phyloP scores from a whole-genome alignment of 768 basidiomycete genomes.

The Auricularia cornea region DNA sequence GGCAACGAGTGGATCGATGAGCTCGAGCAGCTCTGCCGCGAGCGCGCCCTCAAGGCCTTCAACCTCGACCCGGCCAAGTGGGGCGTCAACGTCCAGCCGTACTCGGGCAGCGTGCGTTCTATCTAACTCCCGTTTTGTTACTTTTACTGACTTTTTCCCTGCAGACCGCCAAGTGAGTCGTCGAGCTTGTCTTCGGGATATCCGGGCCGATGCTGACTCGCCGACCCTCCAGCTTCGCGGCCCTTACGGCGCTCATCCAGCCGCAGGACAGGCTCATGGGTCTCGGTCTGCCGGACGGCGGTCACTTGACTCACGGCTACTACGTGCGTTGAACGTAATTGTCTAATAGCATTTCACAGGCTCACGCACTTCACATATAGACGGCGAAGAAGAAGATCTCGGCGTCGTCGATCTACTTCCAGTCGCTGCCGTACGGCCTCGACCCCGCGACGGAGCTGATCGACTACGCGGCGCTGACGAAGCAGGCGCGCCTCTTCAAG shows the following conservation, averaged over 20 bases:
- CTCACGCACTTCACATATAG: slow-evolving; percentile 29
- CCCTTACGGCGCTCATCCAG: slow-evolving; percentile 90
- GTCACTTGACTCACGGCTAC: slow-evolving; percentile 95
- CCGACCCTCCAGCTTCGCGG: slow-evolving; percentile 66
- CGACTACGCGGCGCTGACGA: slow-evolving; percentile 73
- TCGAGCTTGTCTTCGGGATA: background rate
- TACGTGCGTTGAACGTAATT: slow-evolving; percentile 50
- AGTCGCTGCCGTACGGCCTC: slow-evolving; percentile 89
- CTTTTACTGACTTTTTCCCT: slow-evolving; percentile 9
- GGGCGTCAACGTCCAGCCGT: slow-evolving; percentile 99
- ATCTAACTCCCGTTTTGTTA: background rate
- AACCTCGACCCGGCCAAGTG: slow-evolving; percentile 86
- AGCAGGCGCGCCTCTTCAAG: slow-evolving; percentile 92
- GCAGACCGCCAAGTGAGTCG: slow-evolving; percentile 78
- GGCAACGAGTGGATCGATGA: slow-evolving; percentile 98
- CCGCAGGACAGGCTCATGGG: slow-evolving; percentile 99
- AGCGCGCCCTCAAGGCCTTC: slow-evolving; percentile 94
- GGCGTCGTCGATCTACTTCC: slow-evolving; percentile 99
- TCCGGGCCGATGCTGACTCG: slow-evolving; percentile 9
- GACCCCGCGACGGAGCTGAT: slow-evolving; percentile 77
- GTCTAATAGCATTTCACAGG: background rate
- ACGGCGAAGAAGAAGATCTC: slow-evolving; percentile 99
- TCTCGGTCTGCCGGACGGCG: slow-evolving; percentile 95
- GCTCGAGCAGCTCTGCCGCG: slow-evolving; percentile 88
- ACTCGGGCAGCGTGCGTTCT: slow-evolving; percentile 75